Conservation (phyloP, 805 yeast genomes). For the Pichia heedii region DNA sequence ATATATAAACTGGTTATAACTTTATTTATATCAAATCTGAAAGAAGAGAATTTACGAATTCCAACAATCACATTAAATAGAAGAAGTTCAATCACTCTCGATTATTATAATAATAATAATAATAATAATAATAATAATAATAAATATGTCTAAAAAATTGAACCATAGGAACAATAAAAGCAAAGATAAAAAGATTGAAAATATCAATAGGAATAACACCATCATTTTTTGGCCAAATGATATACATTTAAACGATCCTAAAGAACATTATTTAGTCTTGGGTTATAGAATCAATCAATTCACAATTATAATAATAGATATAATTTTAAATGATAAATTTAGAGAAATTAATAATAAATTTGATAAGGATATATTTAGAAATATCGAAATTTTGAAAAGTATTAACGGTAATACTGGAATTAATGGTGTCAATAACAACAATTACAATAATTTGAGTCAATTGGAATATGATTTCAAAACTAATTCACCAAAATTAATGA, state of each 20-base stretch:
- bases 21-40: constrained; percentile 1
- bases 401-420: constrained; percentile 16
- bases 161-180: too few species aligned
- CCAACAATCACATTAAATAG: constrained; percentile 7
- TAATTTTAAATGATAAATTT: constrained; percentile 12
- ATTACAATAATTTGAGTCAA: constrained; percentile 1
- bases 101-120: not conserved
- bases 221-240: constrained; percentile 25
- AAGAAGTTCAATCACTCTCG: constrained; percentile 10
- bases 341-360: constrained; percentile 12
- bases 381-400: constrained; percentile 21
- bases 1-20: not conserved
- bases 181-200: too few species aligned
- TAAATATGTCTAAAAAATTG: too few species aligned
- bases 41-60: not conserved
- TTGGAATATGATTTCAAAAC: constrained; percentile 9
- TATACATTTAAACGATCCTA: constrained; percentile 5
- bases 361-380: constrained; percentile 15
- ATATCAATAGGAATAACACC: not conserved
- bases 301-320: constrained; percentile 22
- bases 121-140: too few species aligned
- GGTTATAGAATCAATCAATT: constrained; percentile 19
- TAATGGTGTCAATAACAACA: not conserved
- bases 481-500: constrained; percentile 12
- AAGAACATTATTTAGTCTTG: constrained; percentile 15